Evolutionary conservation across 495 filamentous ascomycete species (phyloP).

Genomic region (Hyaloscypha bicolor): DNA sequence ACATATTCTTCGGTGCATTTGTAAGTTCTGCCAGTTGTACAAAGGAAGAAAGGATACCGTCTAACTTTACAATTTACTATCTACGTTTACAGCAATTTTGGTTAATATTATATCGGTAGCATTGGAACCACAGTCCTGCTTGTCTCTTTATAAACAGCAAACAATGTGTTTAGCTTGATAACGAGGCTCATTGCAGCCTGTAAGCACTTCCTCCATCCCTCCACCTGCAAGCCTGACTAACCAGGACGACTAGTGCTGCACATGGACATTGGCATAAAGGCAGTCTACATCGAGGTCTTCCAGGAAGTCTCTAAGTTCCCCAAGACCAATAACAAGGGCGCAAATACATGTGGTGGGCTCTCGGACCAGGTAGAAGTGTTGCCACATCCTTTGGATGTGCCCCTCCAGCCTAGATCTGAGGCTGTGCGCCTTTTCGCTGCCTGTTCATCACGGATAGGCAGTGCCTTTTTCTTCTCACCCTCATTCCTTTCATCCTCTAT

Average conservation of each 20-base stretch:
- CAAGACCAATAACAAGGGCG: constrained; percentile 46
- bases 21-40: constrained; percentile 5
- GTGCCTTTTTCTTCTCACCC: too few relatives aligned
- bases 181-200: constrained; percentile 42
- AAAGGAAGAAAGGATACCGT: background rate
- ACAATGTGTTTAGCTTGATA: constrained; percentile 54
- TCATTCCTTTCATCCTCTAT: too few relatives aligned
- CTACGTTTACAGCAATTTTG: constrained; percentile 50
- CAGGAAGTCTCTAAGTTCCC: constrained; percentile 54
- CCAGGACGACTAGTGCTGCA: constrained; percentile 39
- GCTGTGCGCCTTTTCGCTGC: too few relatives aligned
- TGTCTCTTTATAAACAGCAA: constrained; percentile 54
- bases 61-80: too few relatives aligned
- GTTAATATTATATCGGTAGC: constrained; percentile 48
- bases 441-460: too few relatives aligned
- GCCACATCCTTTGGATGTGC: constrained; percentile 5
- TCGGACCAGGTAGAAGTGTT: constrained; percentile 46
- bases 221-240: background rate
- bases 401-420: background rate
- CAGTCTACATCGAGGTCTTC: constrained; percentile 57
- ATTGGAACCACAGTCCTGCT: constrained; percentile 44
- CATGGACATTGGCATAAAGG: constrained; percentile 65
- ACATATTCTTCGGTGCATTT: constrained; percentile 58
- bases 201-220: background rate
- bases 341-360: constrained; percentile 50